Evolutionary conservation across 805 yeast species (phyloP), one percentile per base, ranked within the genome.

Genomic region (Candida golubevii): DNA sequence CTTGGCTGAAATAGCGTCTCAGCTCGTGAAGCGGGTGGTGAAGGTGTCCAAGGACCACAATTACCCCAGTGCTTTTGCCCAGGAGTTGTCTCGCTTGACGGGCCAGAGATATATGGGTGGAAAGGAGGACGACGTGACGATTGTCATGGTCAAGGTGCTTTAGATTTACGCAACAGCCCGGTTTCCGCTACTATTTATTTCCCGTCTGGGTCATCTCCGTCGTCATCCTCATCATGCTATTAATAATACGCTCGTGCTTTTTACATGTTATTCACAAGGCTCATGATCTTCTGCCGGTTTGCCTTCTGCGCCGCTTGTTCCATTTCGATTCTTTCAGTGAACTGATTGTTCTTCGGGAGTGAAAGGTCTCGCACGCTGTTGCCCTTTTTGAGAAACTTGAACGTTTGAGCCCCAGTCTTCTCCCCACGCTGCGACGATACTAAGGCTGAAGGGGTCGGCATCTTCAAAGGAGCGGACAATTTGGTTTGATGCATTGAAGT

Each of bases 91-190:
- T 9, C 71, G 79, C 52, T 60, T 83, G 40, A 78, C 88, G 1
- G 85, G 85, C 3, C 84, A 81, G 57, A 69, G 73, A 35, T 85
- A 86, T 58, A 71, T 80, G 46, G 98, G 99, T 30, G 99, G 99
- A 11, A 91, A 91, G 67, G 95, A 89, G 37, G 99, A 91, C 66
- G 99, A 91, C 64, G 85, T 93, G 33, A 88, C 98, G 1, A 79
- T 85, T 13, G 84, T 90, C 1, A 74, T 87, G 57, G 81, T 88
- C 36, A 76, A 79, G 57, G 88, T 86, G 8, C 12, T 23, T 15
- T 36, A 18, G 23, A 18, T 18, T 18, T 18, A 18, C 23, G 5
- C 23, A 18, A 18, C 23, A 18, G 23, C 23, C 23, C 5, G 23
- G 23, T 18, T 18, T 18, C 23, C 23, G 5, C 23, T 18, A 18